Base-by-base conservation (phyloP, 768 basidiomycete genomes). In the Amylocystis lapponica region DNA sequence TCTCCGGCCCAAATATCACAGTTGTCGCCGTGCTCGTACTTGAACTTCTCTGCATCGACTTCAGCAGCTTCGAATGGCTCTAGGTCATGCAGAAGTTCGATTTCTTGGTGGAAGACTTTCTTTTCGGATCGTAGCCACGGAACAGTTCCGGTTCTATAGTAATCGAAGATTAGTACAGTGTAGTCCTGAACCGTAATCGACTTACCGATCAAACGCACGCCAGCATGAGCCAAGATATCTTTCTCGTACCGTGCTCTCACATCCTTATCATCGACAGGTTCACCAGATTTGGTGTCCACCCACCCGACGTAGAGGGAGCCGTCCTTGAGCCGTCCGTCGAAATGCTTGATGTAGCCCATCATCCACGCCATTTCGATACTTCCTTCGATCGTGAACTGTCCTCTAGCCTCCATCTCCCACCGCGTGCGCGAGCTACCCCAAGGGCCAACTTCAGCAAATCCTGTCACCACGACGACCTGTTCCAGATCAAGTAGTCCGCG, bases 361-460 rank as follows among this genome's bases (percentile, higher is more conserved):
- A 98, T 83, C 94, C 95, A 99, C 3, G 95, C 94, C 88, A 99
- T 95, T 70, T 99, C 96, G 57, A 99, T 96, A 58, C 90, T 91
- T 16, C 96, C 96, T 63, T 96, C 86, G 54, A 98, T 94, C 2
- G 94, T 93, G 65, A 98, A 86, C 58, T 95, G 83, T n/a, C 96
- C 95, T 35, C 81, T 77, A 35, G 93, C 94, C 62, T 99, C 96
- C 93, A 99, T 98, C 70, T 99, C 96, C 96, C 96, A 99, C 46
- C 96, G 81, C 2, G 96, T 99, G 46, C 96, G 82, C 13, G 95
- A 87, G 59, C 90, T 93, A 52, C 96, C 96, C 94, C 95, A 99
- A 11, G 96, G 96, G 2, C 96, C 87, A 39, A 98, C 91, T 64
- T 99, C 96, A 25, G 87, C 95, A 62, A 90, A 98, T 48, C 96